Conservation (phyloP, 2,329 filamentous ascomycete genomes). For the Alternaria gansuensis region DNA sequence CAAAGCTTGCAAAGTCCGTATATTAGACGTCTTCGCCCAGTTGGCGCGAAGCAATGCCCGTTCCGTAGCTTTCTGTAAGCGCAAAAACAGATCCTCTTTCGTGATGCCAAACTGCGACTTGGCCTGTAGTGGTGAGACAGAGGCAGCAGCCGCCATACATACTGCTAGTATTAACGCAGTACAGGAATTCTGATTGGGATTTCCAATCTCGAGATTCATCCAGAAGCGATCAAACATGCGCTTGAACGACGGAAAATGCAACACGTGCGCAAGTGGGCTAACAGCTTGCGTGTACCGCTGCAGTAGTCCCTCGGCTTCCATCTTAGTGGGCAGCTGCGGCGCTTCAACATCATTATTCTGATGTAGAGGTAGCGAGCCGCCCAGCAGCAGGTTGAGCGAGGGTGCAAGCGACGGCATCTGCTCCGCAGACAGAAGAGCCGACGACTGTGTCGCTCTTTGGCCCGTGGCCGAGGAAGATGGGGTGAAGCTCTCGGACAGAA, state of each 20-base stretch:
- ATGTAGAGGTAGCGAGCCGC: conserved; percentile 41
- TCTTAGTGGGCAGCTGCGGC: conserved; percentile 47
- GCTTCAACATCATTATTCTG: conserved; percentile 43
- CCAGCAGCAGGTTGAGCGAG: conserved; percentile 48
- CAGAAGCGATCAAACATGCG: conserved; percentile 51
- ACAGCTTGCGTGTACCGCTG: conserved; percentile 50
- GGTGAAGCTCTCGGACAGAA: conserved; percentile 47
- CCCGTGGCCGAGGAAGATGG: conserved; percentile 47
- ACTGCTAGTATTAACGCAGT: conserved; percentile 50
- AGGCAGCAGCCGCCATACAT: conserved; percentile 51
- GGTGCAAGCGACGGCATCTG: conserved; percentile 52
- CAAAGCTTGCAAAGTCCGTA: conserved; percentile 50
- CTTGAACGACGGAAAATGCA: conserved; percentile 51
- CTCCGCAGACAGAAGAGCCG: conserved; percentile 48
- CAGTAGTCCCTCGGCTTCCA: conserved; percentile 49
- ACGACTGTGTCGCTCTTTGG: conserved; percentile 50
- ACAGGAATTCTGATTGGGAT: conserved; percentile 49
- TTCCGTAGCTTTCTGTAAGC: conserved; percentile 51
- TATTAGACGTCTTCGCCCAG: conserved; percentile 53
- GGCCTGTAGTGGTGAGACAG: conserved; percentile 50
- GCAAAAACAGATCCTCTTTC: conserved; percentile 49
- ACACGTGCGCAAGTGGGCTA: conserved; percentile 50
- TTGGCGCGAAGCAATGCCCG: conserved; percentile 49
- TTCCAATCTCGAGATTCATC: conserved; percentile 50
- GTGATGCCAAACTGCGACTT: conserved; percentile 53